Evolutionary conservation across 768 basidiomycete species (phyloP), one percentile per base, ranked within the genome.

Genomic region (Imleria badia): DNA sequence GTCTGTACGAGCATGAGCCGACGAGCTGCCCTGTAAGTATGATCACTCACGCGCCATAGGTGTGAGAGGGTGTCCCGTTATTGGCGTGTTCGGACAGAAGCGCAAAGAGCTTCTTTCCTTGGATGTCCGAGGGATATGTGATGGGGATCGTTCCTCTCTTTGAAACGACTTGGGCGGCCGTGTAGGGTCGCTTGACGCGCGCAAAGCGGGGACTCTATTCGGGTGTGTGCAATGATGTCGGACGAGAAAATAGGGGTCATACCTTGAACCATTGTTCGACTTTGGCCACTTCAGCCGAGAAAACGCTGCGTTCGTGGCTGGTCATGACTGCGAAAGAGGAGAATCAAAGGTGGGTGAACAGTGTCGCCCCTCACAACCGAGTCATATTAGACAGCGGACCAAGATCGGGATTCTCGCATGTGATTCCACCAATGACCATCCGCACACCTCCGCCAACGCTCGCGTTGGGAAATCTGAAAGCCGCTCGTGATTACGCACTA

Each of bases 181-280:
- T 87, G 76, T 98, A 99, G 5, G 94, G 95, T 22, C 97, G 87
- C 60, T 81, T 86, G n/a, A 89, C 86, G 66, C 86, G 81, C 23
- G 84, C 81, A 72, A 95, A 99, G 34, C 97, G 91, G 19, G 91
- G 85, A 65, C 74, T 85, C 95, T 98, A 66, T 46, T n/a, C 39
- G 19, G 38, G 20, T n/a, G 17, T 39, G 30, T 0, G 17, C 29
- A 30, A 30, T 14, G 29, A 15, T 5, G 44, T 40, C 6, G 19
- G 11, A 33, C 8, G 29, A 14, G 20, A 42, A 26, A 22, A 60
- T 41, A 65, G 64, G 65, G 60, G 65, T 1, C 76, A 48, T 60
- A 93, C 95, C 85, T 91, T 91, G 85, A 89, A 97, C 91, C 94
- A 98, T 53, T 82, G 75, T 74, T 97, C 89, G 60, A 97, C 87